Evolutionary conservation across 2,329 filamentous ascomycete genomes (phyloP), one percentile per base, ranked within the genome.

Genomic region (Epichloe festucae): DNA sequence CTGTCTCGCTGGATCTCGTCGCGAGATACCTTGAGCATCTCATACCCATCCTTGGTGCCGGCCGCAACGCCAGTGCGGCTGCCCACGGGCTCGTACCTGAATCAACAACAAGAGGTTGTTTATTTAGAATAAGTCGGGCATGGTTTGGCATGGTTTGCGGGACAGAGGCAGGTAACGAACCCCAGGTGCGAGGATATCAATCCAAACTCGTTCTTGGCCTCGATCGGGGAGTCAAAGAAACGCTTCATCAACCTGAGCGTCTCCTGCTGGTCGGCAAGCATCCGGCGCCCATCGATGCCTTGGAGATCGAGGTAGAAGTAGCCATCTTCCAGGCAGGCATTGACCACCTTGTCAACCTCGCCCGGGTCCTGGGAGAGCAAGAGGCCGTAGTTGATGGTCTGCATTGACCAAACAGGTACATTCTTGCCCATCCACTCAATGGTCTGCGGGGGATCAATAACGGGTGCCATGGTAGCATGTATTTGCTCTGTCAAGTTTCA

Each of bases 251-350:
- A 69, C 55, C 71, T 68, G 34, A 78, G 68, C 2, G 71, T 73
- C 56, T 75, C 70, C 60, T 77, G 67, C 55, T 76, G 70, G 62
- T 79, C 75, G 38, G 70, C 67, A 52, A 78, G 68, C 63, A 76
- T 70, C 46, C 75, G 63, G 53, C 74, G 73, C 55, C 75, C 75
- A 57, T 78, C 75, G 53, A 78, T 74, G 55, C 67, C 68, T 55
- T 72, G 59, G 10, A 79, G 68, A 59, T 79, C 73, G 41, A 79
- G 69, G 60, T 79, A 77, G 63, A 79, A 79, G 68, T 73, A 79
- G 1, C 76, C 76, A 36, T 75, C 70, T 19, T 71, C 66, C 53
- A 73, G 65, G 61, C 76, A 79, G 55, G 67, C 69, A 38, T 69
- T 64, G 51, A 77, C 61, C 7, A 78, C 65, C 58, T 71, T 75